Base-by-base conservation (phyloP, 2,329 filamentous ascomycete species). In the Magnaporthales sp. region DNA sequence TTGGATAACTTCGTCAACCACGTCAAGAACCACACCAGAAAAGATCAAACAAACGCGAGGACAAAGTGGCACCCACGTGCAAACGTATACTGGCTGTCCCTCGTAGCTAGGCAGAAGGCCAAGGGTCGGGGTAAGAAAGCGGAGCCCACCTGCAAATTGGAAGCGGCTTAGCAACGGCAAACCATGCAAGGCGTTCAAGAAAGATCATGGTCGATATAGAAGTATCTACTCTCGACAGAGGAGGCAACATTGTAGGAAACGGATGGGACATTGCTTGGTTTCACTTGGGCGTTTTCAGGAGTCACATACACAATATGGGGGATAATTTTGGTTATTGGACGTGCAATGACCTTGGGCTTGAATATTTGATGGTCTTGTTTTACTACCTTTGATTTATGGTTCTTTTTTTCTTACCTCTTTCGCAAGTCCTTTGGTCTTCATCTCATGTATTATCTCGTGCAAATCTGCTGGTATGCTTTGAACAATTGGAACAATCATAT, bases 21-120 rank as follows among this genome's bases (percentile, higher is more conserved):
- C 24, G 29, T 65, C 51, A 65, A 65, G 27, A 63, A 63, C 30
- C 61, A 63, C 61, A 63, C 29, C 22, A n/a, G n/a, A n/a, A n/a
- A n/a, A n/a, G n/a, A n/a, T n/a, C n/a, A n/a, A n/a, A n/a, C n/a
- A n/a, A n/a, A n/a, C n/a, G 22, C n/a, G n/a, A 63, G 30, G 32
- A 63, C 19, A 63, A 38, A 46, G n/a, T 46, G 7, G 19, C 38
- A 46, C 15, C 38, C 38, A 46, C 15, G 38, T 7, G 38, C 38
- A 19, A 13, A 19, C 1, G 38, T 19, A 46, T 46, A 46, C 38
- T n/a, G 19, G 3, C 38, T 4, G 7, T 46, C 38, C 15, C 38
- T 46, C 8, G 38, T 19, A 19, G 38, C 38, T 46, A 13, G 8
- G 38, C 38, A 46, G 38, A 46, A 46, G 38, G n/a, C 19, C 38